phyloP scores from a whole-genome alignment of 2,329 filamentous ascomycete genomes.

The Fusarium luffae region DNA sequence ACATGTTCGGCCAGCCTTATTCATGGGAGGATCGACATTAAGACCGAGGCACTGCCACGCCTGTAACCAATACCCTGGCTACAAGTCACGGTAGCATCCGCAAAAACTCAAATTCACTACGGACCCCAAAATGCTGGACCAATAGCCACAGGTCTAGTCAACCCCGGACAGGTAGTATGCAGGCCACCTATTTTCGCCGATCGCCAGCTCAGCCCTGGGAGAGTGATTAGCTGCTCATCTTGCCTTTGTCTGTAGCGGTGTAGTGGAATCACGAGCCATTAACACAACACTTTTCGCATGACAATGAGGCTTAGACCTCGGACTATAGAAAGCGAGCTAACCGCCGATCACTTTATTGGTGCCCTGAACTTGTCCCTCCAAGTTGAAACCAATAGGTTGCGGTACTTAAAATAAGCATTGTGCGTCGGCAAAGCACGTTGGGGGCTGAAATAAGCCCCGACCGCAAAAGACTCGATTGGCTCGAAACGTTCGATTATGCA shows the following conservation, averaged over 20 bases:
- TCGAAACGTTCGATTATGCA: neutral
- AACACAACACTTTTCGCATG: neutral
- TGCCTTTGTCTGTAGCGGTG: neutral
- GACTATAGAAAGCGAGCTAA: neutral
- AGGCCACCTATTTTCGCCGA: neutral
- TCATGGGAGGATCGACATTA: neutral
- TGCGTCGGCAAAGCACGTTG: neutral
- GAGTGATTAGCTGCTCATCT: neutral
- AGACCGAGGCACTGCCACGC: neutral
- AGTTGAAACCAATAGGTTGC: neutral
- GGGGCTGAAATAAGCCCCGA: neutral
- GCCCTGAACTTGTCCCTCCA: neutral
- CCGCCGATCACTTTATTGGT: neutral
- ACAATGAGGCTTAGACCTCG: neutral
- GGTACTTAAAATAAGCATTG: neutral
- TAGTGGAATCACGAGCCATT: neutral
- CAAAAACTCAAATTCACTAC: neutral
- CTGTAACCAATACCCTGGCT: neutral
- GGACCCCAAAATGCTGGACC: neutral
- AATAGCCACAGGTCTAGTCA: neutral
- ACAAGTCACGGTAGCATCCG: neutral
- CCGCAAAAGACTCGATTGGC: neutral
- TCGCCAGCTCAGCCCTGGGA: neutral
- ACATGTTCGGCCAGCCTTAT: neutral
- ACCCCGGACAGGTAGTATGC: neutral